Evolutionary conservation across 73 alveolate species (phyloP).

Genomic region (Paramecium sonneborni): DNA sequence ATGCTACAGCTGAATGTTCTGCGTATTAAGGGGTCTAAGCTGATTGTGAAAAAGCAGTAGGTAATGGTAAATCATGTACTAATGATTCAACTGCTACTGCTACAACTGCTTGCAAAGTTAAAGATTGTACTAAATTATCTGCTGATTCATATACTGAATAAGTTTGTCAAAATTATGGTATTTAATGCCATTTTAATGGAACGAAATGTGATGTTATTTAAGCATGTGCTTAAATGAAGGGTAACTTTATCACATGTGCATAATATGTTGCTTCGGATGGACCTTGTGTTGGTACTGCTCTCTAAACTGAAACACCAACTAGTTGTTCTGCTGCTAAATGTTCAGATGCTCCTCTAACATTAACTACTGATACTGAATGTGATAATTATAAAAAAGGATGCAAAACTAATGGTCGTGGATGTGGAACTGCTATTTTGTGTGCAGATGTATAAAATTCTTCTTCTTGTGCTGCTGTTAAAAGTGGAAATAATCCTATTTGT

Average conservation of each 20-base stretch:
- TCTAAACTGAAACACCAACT: not conserved
- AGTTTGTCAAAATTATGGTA: not conserved
- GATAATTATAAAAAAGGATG: not conserved
- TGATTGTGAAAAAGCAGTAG: not conserved
- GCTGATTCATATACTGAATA: not conserved
- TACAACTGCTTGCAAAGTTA: not conserved
- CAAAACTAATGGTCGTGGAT: not conserved
- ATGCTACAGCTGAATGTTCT: constrained; percentile 12
- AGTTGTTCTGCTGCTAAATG: not conserved
- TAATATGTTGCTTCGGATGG: constrained; percentile 31
- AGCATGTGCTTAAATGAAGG: not conserved
- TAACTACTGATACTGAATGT: constrained; percentile 19
- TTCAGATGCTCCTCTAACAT: constrained; percentile 11
- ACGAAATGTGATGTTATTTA: not conserved
- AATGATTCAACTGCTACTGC: constrained; percentile 38
- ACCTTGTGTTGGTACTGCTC: constrained; percentile 42
- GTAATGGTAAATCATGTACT: not conserved
- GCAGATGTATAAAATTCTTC: not conserved
- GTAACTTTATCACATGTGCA: not conserved
- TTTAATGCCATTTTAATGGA: not conserved
- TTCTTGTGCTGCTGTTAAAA: not conserved
- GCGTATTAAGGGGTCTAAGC: constrained; percentile 19
- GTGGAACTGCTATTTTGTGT: not conserved
- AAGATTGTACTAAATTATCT: not conserved
- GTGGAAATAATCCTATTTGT: not conserved